These are phyloP conservation scores for Daedaleopsis nitida DNA, from an alignment of 768 basidiomycete genomes.

Conservation along the genomic window DNA sequence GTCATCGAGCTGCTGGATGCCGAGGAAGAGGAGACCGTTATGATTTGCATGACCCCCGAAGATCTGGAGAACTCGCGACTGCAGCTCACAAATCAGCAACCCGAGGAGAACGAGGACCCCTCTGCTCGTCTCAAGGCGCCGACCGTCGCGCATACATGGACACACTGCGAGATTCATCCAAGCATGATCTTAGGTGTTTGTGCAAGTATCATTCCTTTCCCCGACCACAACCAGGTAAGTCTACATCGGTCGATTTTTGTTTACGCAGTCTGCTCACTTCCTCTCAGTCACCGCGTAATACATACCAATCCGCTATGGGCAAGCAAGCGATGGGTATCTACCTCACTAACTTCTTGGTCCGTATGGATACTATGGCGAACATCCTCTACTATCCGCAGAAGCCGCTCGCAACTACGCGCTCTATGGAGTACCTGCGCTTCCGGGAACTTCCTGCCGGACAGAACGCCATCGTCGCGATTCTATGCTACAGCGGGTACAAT, in stretches of 20 bases:
- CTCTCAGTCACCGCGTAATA: slow-evolving; percentile 94
- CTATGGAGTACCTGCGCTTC: slow-evolving; percentile 99
- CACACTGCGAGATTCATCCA: slow-evolving; percentile 99
- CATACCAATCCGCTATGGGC: slow-evolving; percentile 99
- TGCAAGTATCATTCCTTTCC: slow-evolving; percentile 99
- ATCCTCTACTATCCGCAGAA: slow-evolving; percentile 99
- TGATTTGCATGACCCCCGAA: slow-evolving; percentile 99
- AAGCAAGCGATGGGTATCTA: slow-evolving; percentile 99
- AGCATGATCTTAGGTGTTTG: slow-evolving; percentile 99
- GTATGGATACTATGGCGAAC: slow-evolving; percentile 99
- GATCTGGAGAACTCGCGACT: slow-evolving; percentile 86
- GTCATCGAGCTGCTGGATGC: slow-evolving; percentile 95
- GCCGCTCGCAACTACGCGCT: slow-evolving; percentile 96
- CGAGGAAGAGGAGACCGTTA: slow-evolving; percentile 98
- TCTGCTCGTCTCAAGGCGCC: slow-evolving; percentile 86
- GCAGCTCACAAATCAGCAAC: slow-evolving; percentile 59
- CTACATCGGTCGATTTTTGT: background rate
- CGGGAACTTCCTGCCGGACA: slow-evolving; percentile 98
- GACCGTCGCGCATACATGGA: slow-evolving; percentile 89
- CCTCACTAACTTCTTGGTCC: slow-evolving; percentile 96
- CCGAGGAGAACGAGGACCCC: slow-evolving; percentile 78
- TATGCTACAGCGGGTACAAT: slow-evolving; percentile 99
- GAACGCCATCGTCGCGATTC: slow-evolving; percentile 97
- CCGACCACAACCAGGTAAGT: slow-evolving; percentile 96
- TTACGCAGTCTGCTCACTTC: slow-evolving; percentile 5